These are phyloP conservation scores for Pelargonium fulgidum DNA, from an alignment of 441 rosid genomes.

Conservation along the genomic window DNA sequence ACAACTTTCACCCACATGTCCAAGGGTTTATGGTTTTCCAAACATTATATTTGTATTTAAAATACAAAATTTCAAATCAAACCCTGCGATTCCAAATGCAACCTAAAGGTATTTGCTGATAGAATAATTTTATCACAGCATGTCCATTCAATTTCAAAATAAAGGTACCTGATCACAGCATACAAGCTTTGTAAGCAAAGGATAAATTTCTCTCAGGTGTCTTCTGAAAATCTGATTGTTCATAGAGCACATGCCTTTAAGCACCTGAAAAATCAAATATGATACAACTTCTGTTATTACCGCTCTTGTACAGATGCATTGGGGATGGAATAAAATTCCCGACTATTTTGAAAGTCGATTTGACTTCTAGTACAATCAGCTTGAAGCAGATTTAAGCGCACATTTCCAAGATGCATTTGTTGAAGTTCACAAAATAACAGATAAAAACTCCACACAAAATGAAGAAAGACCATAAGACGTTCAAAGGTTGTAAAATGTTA, in stretches of 20 bases:
- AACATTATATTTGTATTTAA: no score
- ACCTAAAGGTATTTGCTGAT: not conserved
- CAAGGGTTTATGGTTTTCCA: no score
- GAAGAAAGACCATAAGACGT: constrained; percentile 1
- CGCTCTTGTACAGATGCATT: not conserved
- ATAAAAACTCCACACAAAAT: not conserved
- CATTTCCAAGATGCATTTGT: not conserved
- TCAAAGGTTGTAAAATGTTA: not conserved
- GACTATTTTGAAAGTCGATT: not conserved
- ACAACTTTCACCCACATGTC: no score
- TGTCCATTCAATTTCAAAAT: constrained; percentile 9
- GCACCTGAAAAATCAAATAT: constrained; percentile 54
- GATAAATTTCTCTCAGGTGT: constrained; percentile 88
- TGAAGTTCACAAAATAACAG: not conserved
- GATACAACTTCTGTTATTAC: not conserved
- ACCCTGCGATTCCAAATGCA: not conserved
- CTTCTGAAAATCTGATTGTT: constrained; percentile 71
- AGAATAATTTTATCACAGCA: not conserved
- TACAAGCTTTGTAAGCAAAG: constrained; percentile 83
- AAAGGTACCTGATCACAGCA: constrained; percentile 88
- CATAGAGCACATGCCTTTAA: constrained; percentile 93
- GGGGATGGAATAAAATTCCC: not conserved
- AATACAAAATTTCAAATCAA: no score
- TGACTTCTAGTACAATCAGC: constrained; percentile 5
- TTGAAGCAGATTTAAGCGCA: not conserved